A percentile compares a stretch with the other conserved stretches of the same genome.
Evolutionary conservation across 352 stramenopile species (phyloP).

Genomic region (Globisporangium irregulare): DNA sequence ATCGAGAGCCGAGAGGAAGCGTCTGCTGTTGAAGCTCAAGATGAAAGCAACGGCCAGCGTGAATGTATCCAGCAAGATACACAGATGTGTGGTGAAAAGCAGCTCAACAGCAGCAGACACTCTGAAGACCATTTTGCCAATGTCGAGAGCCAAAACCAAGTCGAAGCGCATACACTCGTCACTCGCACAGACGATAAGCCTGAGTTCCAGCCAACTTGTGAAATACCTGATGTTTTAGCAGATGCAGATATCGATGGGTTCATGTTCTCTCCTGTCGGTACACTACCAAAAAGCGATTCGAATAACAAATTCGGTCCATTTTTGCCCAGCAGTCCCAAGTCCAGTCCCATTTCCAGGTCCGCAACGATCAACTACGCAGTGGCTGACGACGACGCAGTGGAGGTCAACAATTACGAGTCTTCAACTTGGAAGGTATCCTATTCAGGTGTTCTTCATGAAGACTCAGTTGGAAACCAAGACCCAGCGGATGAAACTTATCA

Average conservation of each 20-base stretch:
- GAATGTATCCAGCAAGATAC: not conserved
- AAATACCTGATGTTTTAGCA: not conserved
- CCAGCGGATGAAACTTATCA: not conserved
- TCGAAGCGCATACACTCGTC: not conserved
- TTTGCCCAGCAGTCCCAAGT: not conserved
- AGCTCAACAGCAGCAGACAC: not conserved
- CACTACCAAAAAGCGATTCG: not conserved
- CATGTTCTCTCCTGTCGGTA: not conserved
- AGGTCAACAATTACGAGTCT: not conserved
- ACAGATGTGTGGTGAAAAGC: not conserved
- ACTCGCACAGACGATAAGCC: not conserved
- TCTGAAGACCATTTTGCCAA: not conserved
- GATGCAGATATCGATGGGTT: not conserved
- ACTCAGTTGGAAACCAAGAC: not conserved
- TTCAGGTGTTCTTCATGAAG: not conserved
- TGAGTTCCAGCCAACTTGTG: not conserved
- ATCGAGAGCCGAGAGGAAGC: too few species aligned
- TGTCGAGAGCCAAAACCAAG: not conserved
- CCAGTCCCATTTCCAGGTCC: not conserved
- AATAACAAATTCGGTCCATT: not conserved
- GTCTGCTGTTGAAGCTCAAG: too few species aligned
- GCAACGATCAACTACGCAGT: not conserved
- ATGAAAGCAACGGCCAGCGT: not conserved
- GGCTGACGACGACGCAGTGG: not conserved
- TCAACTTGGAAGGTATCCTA: not conserved